Percentiles rank a stretch among this genome's conserved stretches.
phyloP scores from a whole-genome alignment of 1,284 basidiomycete genomes.

The Ustilago nuda region DNA sequence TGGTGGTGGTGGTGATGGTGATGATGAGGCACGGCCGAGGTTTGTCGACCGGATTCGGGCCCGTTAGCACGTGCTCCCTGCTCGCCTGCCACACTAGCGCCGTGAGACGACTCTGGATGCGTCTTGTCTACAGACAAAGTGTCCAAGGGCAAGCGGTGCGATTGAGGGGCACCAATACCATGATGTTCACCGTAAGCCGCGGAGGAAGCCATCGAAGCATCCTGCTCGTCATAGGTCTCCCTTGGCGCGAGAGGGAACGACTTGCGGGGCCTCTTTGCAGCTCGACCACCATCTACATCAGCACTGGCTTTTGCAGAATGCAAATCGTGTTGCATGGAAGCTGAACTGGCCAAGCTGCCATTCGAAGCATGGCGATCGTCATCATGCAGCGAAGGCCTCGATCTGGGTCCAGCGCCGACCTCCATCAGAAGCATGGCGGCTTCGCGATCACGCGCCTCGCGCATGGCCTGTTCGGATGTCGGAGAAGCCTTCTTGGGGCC shows the following conservation, averaged over 20 bases:
- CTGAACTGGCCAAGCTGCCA: constrained; percentile 14
- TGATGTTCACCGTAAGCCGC: constrained; percentile 8
- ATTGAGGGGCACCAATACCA: constrained; percentile 3
- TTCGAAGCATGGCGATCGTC: constrained; percentile 26
- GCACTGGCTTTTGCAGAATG: constrained; percentile 25
- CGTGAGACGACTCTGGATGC: constrained; percentile 19
- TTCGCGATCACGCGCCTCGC: constrained; percentile 62
- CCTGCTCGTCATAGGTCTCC: constrained; percentile 31
- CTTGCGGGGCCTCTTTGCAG: constrained; percentile 42
- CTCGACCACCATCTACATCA: constrained; percentile 23
- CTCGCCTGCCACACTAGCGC: constrained; percentile 18
- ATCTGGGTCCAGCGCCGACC: constrained; percentile 52
- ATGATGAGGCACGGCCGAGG: constrained; percentile 35
- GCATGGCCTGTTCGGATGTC: constrained; percentile 43
- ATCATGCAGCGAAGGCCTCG: constrained; percentile 28
- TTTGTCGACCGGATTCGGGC: constrained; percentile 12
- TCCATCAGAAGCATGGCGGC: constrained; percentile 67
- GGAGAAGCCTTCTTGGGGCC: constrained; percentile 30
- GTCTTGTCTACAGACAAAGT: constrained; percentile 19
- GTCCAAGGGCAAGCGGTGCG: constrained; percentile 25
- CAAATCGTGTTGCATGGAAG: constrained; percentile 37
- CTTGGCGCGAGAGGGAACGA: constrained; percentile 30
- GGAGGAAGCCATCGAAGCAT: constrained; percentile 7
- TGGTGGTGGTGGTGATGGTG: constrained; percentile 58
- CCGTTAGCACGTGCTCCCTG: constrained; percentile 22